phyloP scores from a whole-genome alignment of 345 rosid species.

The Bruguiera parviflora region DNA sequence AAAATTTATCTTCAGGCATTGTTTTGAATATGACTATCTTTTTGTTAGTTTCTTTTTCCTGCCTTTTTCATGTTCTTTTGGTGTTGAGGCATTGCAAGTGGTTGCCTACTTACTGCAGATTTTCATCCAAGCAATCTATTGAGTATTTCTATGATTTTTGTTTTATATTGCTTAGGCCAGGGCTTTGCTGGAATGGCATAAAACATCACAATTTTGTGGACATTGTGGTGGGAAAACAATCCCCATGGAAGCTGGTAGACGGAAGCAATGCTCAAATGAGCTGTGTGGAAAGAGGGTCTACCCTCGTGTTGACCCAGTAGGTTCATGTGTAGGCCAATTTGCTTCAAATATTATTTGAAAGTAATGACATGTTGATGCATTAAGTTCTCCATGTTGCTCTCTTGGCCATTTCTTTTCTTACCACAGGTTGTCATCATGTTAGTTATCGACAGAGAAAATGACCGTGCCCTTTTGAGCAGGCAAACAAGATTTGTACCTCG shows the following conservation, averaged over 20 bases:
- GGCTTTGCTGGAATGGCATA: constrained; percentile 87
- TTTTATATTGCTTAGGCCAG: constrained; percentile 49
- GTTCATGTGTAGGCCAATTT: constrained; percentile 6
- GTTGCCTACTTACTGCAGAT: not conserved
- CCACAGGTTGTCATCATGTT: constrained; percentile 91
- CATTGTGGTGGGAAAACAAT: constrained; percentile 64
- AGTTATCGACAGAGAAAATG: constrained; percentile 84
- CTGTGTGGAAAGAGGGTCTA: constrained; percentile 63
- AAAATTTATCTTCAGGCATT: too few relatives aligned
- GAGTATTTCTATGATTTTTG: not conserved
- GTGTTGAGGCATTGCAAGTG: not conserved
- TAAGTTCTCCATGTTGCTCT: constrained; percentile 1
- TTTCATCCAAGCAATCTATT: not conserved
- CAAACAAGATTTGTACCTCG: constrained; percentile 87
- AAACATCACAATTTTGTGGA: constrained; percentile 67
- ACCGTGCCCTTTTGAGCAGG: constrained; percentile 70
- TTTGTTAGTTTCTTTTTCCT: not conserved
- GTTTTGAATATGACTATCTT: too few relatives aligned
- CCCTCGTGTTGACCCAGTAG: constrained; percentile 93
- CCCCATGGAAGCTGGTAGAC: constrained; percentile 75
- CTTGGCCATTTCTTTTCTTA: constrained; percentile 16
- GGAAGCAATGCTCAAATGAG: constrained; percentile 66
- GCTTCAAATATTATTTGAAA: constrained; percentile 2
- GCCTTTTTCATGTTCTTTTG: constrained; percentile 8
- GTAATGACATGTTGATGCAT: constrained; percentile 2